Evolutionary conservation across 805 yeast species (phyloP), one percentile per base, ranked within the genome.

Genomic region (Candida maesae): DNA sequence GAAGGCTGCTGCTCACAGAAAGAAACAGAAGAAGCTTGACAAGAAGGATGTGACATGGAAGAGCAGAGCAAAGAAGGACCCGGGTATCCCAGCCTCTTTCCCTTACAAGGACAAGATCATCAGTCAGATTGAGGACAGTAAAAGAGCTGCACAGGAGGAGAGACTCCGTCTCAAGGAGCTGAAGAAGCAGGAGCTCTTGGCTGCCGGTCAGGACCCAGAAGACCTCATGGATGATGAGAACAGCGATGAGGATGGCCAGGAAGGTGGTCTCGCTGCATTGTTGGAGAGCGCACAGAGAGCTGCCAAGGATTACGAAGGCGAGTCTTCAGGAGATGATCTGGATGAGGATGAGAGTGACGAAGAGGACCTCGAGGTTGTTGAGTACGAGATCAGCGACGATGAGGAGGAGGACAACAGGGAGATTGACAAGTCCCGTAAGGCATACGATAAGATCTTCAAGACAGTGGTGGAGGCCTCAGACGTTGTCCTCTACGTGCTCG

Each of bases 31-130:
- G 55, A 93, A 93, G 67, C 51, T 62, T 19, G 76, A 95, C 15
- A 93, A 93, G 74, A 89, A 78, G 60, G 97, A 91, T 63, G 79
- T 78, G 4, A 93, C 98, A 13, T 93, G 99, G 99, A 88, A 78
- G 61, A 85, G 96, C 14, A 79, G 81, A 57, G 66, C 67, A 42
- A 79, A 78, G 56, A 91, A 87, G 66, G 97, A 90, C 62, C 90
- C 91, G 10, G 98, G 98, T 50, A 91, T 93, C 53, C 99, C 99
- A 42, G 71, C 95, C 38, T 80, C 82, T 55, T 93, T 89, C 74
- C 99, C 99, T 25, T 93, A 89, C 70, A 93, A 91, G 64, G 95
- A 85, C 49, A 76, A 77, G 63, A 79, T 93, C 43, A 68, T 93
- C 42, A 68, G 67, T 47, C 87, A 84, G 53, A 78, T 85, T 46